These are phyloP conservation scores for Microdochium nivale DNA, from an alignment of 2,329 filamentous ascomycete species.

Conservation along the genomic window DNA sequence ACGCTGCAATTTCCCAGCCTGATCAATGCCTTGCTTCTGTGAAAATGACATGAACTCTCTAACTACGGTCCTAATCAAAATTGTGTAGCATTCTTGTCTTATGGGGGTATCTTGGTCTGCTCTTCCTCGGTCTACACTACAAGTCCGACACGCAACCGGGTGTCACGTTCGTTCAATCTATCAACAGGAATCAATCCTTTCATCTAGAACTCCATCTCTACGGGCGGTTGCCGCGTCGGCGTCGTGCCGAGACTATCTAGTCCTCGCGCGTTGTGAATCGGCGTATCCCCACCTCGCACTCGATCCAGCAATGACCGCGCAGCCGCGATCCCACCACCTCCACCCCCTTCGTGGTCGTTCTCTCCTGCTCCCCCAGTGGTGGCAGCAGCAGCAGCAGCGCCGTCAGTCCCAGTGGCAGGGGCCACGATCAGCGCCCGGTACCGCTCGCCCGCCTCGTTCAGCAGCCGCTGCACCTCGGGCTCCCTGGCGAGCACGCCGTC, in stretches of 20 bases:
- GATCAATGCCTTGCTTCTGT: no score
- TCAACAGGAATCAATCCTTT: constrained; percentile 9
- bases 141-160: no score
- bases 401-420: constrained; percentile 7
- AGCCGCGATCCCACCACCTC: constrained; percentile 8
- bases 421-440: constrained; percentile 37
- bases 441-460: constrained; percentile 72
- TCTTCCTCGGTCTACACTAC: background rate
- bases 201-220: constrained; percentile 16
- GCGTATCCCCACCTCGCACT: constrained; percentile 8
- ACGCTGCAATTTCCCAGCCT: no score
- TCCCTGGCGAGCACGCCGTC: constrained; percentile 58
- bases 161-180: constrained; percentile 1
- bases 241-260: constrained; percentile 39
- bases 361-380: background rate
- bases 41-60: no score
- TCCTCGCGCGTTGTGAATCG: constrained; percentile 23
- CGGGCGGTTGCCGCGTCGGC: constrained; percentile 20
- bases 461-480: constrained; percentile 67
- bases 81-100: no score
- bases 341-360: background rate
- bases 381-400: background rate
- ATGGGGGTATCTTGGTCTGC: constrained; percentile 1
- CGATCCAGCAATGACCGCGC: constrained; percentile 17
- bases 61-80: no score